Conservation (phyloP, 257 asterid genomes). For the Orobanche coerulescens region DNA sequence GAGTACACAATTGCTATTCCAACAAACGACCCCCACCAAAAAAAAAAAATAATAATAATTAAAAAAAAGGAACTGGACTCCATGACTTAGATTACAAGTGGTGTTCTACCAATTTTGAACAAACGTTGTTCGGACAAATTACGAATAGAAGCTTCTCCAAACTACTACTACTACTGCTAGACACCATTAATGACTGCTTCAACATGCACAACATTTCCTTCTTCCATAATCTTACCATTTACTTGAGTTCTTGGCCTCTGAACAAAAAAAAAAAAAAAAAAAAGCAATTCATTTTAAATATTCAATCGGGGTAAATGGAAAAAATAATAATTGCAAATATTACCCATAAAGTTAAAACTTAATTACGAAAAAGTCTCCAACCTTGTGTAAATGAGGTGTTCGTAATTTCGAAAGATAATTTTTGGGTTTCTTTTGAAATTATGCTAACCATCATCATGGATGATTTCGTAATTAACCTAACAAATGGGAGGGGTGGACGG, state of each 20-base stretch:
- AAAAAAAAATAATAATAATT: conserved; percentile 1
- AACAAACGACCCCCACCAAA: no score
- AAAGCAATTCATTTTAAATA: background rate
- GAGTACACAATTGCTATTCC: conserved; percentile 16
- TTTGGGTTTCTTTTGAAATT: background rate
- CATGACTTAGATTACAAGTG: conserved; percentile 29
- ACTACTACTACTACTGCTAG: no score
- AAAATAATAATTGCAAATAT: no score
- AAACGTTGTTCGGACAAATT: background rate
- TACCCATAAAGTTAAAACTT: background rate
- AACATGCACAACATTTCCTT: conserved; percentile 60
- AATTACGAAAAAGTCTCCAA: background rate
- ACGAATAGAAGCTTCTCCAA: background rate
- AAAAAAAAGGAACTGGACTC: conserved; percentile 22
- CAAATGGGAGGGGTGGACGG: background rate
- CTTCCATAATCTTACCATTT: conserved; percentile 83
- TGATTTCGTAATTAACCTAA: background rate
- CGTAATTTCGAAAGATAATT: background rate
- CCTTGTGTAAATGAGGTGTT: background rate
- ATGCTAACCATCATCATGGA: background rate
- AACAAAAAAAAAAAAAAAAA: conserved; percentile 14
- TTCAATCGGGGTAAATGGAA: no score
- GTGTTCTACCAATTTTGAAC: conserved; percentile 13
- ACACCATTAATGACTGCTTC: conserved; percentile 67
- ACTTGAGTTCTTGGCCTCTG: conserved; percentile 93